Base-by-base conservation (phyloP, 805 yeast species). In the Pichia heedii region DNA sequence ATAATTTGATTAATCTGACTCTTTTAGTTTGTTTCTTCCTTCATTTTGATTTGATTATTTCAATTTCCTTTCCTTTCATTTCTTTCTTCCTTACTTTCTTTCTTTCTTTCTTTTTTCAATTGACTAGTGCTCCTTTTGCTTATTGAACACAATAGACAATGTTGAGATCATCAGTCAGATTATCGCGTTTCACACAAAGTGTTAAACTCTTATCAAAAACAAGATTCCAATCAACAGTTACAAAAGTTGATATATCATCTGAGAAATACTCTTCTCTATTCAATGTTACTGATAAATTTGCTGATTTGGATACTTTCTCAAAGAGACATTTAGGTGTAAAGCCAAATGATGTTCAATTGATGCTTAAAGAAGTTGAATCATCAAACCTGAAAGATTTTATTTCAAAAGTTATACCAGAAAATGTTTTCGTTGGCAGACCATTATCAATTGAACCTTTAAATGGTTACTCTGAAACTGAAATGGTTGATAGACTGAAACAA, bases 311-410 rank as follows among this genome's bases (percentile, higher is more conserved):
- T 59, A 81, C 93, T 2, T 93, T 90, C 63, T 76, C 84, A 40
- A 77, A 94, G 57, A 84, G 97, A 55, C 98, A 93, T 63, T 69
- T 90, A 46, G 98, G 98, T 12, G 87, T 94, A 21, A 69, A 74
- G 13, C 79, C 84, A 0, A 55, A 51, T 0, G 79, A 86, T 50
- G 84, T 83, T 18, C 56, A 63, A 16, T 61, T 65, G 27, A 87
- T 90, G 96, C 71, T 93, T 42, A 47, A 62, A 3, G 61, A 71
- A 11, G 68, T 89, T 42, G 89, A 87, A 2, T 78, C 79, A 59
- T 50, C 64, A 1, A 83, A 85, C 58, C 61, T 90, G 42, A 79
- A 79, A 41, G 75, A 77, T 37, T 89, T 93, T 54, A 75, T 90
- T 39, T 54, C 71, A 8, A 69, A 75, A 15, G 89, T 86, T 8